Conservation (phyloP, 345 rosid genomes). For the Murraya paniculata region DNA sequence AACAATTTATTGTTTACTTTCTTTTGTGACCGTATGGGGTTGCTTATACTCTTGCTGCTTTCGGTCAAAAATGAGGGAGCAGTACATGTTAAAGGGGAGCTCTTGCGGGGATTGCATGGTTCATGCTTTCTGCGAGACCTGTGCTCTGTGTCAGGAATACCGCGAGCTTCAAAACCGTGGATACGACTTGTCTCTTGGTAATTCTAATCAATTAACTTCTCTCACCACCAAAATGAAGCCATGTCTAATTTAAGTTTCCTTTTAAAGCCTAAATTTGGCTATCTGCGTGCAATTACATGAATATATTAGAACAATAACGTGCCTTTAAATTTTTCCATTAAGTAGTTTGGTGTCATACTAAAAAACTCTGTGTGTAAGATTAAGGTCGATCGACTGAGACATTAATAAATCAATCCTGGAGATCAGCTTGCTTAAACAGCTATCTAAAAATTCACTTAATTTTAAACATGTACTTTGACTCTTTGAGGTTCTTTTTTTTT, state of each 20-base stretch:
- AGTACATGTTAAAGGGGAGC: slow-evolving; percentile 18
- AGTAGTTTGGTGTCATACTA: too few species aligned
- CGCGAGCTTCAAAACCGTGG: slow-evolving; percentile 41
- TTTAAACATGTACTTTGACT: neutral
- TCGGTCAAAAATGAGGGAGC: slow-evolving; percentile 39
- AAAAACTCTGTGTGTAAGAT: too few species aligned
- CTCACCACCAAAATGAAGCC: neutral
- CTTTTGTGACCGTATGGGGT: slow-evolving; percentile 6
- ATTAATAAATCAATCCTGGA: too few species aligned
- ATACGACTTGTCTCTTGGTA: slow-evolving; percentile 34
- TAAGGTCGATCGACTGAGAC: too few species aligned
- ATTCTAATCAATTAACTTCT: neutral
- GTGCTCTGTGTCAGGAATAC: slow-evolving; percentile 43
- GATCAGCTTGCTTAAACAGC: too few species aligned
- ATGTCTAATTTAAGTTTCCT: too few species aligned
- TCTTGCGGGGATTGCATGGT: slow-evolving; percentile 29
- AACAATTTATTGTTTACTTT: slow-evolving; percentile 1
- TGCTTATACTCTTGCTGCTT: slow-evolving; percentile 24
- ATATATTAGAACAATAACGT: too few species aligned
- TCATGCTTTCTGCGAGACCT: slow-evolving; percentile 33
- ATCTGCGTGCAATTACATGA: too few species aligned
- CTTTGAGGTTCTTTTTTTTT: neutral
- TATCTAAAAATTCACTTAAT: neutral
- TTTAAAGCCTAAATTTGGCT: too few species aligned
- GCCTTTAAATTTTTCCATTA: too few species aligned